Conservation (phyloP, 176 grass and related monocot genomes). For the Chrysopogon serrulatus region DNA sequence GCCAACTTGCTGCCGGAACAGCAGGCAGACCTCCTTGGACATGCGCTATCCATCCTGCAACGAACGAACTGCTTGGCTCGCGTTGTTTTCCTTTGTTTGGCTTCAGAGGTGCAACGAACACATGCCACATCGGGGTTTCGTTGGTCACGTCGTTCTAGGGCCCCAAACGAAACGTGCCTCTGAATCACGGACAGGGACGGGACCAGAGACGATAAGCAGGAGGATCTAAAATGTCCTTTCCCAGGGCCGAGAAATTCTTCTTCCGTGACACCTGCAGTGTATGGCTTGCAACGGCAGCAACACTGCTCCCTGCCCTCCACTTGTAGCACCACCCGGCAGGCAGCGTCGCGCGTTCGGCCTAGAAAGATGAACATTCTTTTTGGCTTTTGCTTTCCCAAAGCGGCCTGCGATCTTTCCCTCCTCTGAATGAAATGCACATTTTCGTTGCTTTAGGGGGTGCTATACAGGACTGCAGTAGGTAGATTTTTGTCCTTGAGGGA, state of each 20-base stretch:
- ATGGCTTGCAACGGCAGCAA: constrained; percentile 32
- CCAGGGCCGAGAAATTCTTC: constrained; percentile 30
- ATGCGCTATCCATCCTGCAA: not conserved
- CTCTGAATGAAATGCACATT: not conserved
- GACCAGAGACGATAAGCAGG: constrained; percentile 6
- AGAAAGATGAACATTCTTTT: constrained; percentile 20
- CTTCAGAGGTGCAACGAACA: constrained; percentile 39
- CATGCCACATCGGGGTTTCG: not conserved
- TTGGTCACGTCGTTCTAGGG: not conserved
- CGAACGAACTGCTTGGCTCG: not conserved
- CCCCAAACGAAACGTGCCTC: not conserved
- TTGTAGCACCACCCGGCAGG: not conserved
- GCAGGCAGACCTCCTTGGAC: constrained; percentile 29
- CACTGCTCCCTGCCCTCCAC: not conserved
- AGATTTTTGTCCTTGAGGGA: not conserved
- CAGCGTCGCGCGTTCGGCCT: not conserved
- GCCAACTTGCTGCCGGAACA: not conserved
- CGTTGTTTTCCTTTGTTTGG: not conserved
- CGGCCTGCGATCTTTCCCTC: not conserved
- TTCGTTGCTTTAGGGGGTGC: not conserved
- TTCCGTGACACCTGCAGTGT: not conserved
- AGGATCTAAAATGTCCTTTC: not conserved
- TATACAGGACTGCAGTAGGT: not conserved
- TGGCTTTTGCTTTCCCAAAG: constrained; percentile 38
- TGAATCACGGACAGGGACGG: constrained; percentile 25